These are phyloP conservation scores for Vicia faba DNA, from an alignment of 306 rosid species.

Conservation along the genomic window DNA sequence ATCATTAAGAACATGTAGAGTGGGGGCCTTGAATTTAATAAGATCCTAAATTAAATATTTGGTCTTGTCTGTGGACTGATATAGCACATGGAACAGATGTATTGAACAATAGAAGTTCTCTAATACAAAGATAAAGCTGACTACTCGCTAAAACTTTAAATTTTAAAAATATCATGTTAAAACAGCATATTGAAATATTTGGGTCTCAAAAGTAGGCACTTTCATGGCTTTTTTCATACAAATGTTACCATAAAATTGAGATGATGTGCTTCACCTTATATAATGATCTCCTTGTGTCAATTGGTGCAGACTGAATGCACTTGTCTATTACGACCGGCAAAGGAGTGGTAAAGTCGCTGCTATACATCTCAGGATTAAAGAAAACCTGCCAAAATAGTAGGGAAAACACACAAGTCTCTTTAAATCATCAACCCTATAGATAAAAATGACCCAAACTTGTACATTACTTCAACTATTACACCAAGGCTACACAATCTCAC, in stretches of 20 bases:
- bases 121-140: slow-evolving; percentile 2
- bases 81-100: neutral
- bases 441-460: slow-evolving; percentile 13
- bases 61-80: slow-evolving; percentile 14
- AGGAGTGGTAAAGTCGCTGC: slow-evolving; percentile 79
- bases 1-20: slow-evolving; percentile 10
- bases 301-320: slow-evolving; percentile 98
- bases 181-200: slow-evolving; percentile 10
- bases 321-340: slow-evolving; percentile 90
- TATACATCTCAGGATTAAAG: slow-evolving; percentile 96
- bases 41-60: slow-evolving; percentile 7
- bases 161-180: neutral
- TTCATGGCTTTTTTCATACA: slow-evolving; percentile 16
- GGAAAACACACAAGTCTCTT: slow-evolving; percentile 9
- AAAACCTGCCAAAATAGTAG: slow-evolving; percentile 62
- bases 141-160: neutral
- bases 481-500: slow-evolving; percentile 15
- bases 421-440: slow-evolving; percentile 19
- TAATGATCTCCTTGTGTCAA: slow-evolving; percentile 95
- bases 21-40: slow-evolving; percentile 4
- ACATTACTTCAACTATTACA: neutral
- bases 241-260: slow-evolving; percentile 17
- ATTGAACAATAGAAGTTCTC: slow-evolving; percentile 16
- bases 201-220: slow-evolving; percentile 16
- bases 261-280: slow-evolving; percentile 68